These are phyloP conservation scores for Epichloe sp. DNA, from an alignment of 2,329 filamentous ascomycete species.

Conservation along the genomic window DNA sequence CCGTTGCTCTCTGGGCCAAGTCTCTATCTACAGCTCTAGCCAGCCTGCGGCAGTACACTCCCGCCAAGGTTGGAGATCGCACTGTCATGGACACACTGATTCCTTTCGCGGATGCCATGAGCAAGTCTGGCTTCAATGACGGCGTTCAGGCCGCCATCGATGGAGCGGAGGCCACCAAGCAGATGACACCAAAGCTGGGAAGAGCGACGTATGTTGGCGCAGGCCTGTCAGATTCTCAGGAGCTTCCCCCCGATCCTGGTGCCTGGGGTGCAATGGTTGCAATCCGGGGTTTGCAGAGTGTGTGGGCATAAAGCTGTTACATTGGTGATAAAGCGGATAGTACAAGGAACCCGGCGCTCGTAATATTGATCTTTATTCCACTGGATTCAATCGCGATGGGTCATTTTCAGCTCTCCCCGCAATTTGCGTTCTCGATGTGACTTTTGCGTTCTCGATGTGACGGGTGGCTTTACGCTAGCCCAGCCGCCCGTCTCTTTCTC, in stretches of 20 bases:
- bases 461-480: too few species aligned
- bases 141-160: constrained; percentile 45
- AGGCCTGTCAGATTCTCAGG: constrained; percentile 31
- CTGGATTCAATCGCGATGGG: too few species aligned
- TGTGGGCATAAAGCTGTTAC: background rate
- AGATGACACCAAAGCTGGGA: constrained; percentile 51
- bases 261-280: constrained; percentile 55
- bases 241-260: constrained; percentile 53
- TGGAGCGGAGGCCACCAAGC: constrained; percentile 50
- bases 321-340: background rate
- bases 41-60: constrained; percentile 38
- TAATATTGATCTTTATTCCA: background rate
- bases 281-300: constrained; percentile 26
- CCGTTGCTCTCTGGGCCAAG: constrained; percentile 28
- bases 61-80: constrained; percentile 40
- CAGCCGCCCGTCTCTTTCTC: too few species aligned
- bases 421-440: background rate
- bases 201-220: constrained; percentile 55
- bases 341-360: background rate
- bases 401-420: background rate
- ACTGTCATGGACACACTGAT: constrained; percentile 46
- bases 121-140: constrained; percentile 36
- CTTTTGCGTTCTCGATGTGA: too few species aligned
- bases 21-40: constrained; percentile 30
- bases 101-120: constrained; percentile 36